These are phyloP conservation scores for Tephrocybe rancida DNA, from an alignment of 768 basidiomycete species.

Conservation along the genomic window DNA sequence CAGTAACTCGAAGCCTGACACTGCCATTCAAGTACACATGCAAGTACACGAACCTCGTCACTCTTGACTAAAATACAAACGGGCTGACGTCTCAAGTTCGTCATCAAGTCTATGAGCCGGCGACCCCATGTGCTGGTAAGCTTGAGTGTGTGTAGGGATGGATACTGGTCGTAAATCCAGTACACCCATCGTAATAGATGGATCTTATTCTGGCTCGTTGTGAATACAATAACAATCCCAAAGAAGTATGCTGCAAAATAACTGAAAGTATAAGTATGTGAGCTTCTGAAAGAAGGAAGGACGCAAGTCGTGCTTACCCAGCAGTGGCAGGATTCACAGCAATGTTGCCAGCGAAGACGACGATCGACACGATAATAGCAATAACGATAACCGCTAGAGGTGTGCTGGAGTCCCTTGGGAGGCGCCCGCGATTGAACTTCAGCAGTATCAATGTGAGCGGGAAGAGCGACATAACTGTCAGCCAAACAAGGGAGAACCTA, in stretches of 20 bases:
- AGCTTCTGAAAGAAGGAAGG: too few relatives aligned
- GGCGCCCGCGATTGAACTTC: slow-evolving; percentile 65
- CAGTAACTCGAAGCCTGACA: not conserved
- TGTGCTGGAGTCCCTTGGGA: slow-evolving; percentile 45
- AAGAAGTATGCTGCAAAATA: slow-evolving; percentile 68
- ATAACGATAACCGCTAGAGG: slow-evolving; percentile 41
- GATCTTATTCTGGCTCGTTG: slow-evolving; percentile 55
- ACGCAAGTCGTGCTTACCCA: too few relatives aligned
- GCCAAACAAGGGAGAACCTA: slow-evolving; percentile 71
- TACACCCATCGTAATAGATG: slow-evolving; percentile 52
- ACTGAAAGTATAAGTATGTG: slow-evolving; percentile 33
- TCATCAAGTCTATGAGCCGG: slow-evolving; percentile 46
- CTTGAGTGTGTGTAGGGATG: slow-evolving; percentile 41
- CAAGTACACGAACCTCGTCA: slow-evolving; percentile 54
- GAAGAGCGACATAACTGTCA: slow-evolving; percentile 65
- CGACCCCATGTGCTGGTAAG: slow-evolving; percentile 43
- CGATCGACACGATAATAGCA: slow-evolving; percentile 41
- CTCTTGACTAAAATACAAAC: slow-evolving; percentile 64
- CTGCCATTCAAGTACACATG: not conserved
- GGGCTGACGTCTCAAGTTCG: slow-evolving; percentile 48
- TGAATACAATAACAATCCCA: slow-evolving; percentile 49
- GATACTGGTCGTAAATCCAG: slow-evolving; percentile 67
- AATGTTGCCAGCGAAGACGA: slow-evolving; percentile 61
- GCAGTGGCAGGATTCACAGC: slow-evolving; percentile 56
- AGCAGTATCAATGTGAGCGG: slow-evolving; percentile 61